Evolutionary conservation across 2,329 filamentous ascomycete genomes (phyloP).

Genomic region (Aspergillus caelatus): DNA sequence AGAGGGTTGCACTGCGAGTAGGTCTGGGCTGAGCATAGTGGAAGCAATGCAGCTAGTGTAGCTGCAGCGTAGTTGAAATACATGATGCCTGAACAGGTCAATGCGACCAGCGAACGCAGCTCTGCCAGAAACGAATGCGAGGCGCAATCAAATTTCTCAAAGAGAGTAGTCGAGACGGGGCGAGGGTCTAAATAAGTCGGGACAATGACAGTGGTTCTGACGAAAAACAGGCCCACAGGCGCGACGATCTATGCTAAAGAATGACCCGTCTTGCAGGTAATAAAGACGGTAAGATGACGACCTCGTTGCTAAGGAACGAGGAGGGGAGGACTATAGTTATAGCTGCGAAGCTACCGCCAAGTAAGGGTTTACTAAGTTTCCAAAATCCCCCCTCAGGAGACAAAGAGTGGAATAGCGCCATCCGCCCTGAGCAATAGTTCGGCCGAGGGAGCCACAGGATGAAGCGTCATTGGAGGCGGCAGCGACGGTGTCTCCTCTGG

Average conservation of each 20-base stretch:
- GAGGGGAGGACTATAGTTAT: not conserved
- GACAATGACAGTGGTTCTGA: slow-evolving; percentile 5
- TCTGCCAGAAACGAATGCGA: slow-evolving; percentile 8
- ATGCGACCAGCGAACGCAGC: slow-evolving; percentile 1
- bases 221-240: not conserved
- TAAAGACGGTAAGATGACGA: slow-evolving; percentile 10
- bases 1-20: slow-evolving; percentile 74
- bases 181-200: slow-evolving; percentile 1
- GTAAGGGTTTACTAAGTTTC: not conserved
- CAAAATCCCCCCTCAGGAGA: slow-evolving; percentile 4
- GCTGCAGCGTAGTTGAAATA: slow-evolving; percentile 34
- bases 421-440: not conserved
- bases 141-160: not conserved
- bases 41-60: slow-evolving; percentile 35
- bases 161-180: not conserved
- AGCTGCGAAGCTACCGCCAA: slow-evolving; percentile 9
- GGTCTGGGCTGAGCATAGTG: slow-evolving; percentile 65
- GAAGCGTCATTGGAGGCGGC: slow-evolving; percentile 16
- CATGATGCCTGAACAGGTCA: slow-evolving; percentile 26
- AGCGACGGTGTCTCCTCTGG: slow-evolving; percentile 12
- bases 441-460: not conserved
- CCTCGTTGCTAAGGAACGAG: slow-evolving; percentile 9
- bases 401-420: slow-evolving; percentile 2
- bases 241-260: slow-evolving; percentile 7
- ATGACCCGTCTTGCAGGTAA: slow-evolving; percentile 9